A percentile compares a stretch with the other conserved stretches of the same genome.
Evolutionary conservation across 305 asterid genomes (phyloP).

Genomic region (Fraxinus latifolia): DNA sequence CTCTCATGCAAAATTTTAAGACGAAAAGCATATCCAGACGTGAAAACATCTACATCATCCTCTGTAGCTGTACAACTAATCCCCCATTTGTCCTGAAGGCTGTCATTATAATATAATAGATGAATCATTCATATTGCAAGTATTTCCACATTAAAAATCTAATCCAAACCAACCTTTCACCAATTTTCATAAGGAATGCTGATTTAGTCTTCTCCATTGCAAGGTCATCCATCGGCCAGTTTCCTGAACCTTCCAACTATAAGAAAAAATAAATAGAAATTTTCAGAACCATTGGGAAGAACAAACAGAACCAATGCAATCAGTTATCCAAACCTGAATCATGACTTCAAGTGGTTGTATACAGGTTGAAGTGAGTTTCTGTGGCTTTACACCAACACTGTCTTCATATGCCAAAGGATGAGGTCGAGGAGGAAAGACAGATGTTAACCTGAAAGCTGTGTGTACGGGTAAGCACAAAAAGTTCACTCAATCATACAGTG

Average conservation of each 20-base stretch:
- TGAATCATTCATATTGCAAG: slow-evolving; percentile 9
- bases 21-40: slow-evolving; percentile 95
- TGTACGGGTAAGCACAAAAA: slow-evolving; percentile 31
- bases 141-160: slow-evolving; percentile 17
- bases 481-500: neutral
- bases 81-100: slow-evolving; percentile 72
- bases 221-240: slow-evolving; percentile 94
- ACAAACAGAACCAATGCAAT: slow-evolving; percentile 9
- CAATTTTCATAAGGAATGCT: slow-evolving; percentile 86
- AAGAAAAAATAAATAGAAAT: slow-evolving; percentile 27
- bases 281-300: slow-evolving; percentile 9
- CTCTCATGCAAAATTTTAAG: slow-evolving; percentile 90
- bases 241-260: slow-evolving; percentile 98
- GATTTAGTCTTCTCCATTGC: slow-evolving; percentile 94
- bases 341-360: slow-evolving; percentile 78
- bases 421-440: slow-evolving; percentile 85
- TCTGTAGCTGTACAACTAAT: slow-evolving; percentile 71
- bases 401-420: slow-evolving; percentile 82
- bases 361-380: slow-evolving; percentile 60
- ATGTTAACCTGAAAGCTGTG: slow-evolving; percentile 91
- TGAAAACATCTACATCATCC: slow-evolving; percentile 76
- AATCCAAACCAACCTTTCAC: slow-evolving; percentile 67
- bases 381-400: slow-evolving; percentile 40
- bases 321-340: slow-evolving; percentile 72
- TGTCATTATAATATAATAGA: slow-evolving; percentile 39